Evolutionary conservation across 2,329 filamentous ascomycete genomes (phyloP), one percentile per base, ranked within the genome.

Genomic region (Aureobasidium sp.): DNA sequence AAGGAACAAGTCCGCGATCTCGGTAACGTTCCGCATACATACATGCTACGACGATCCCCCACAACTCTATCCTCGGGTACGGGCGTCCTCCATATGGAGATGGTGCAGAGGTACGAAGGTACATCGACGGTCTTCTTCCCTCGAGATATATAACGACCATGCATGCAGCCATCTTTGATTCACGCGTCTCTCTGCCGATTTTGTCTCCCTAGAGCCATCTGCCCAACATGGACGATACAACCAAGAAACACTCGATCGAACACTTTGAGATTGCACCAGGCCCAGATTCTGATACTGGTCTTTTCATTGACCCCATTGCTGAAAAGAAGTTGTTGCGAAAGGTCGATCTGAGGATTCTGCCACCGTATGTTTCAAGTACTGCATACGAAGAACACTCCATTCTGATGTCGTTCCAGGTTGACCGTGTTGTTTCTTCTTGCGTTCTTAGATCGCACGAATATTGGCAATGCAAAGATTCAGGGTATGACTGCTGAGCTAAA

Each of bases 261-360:
- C 53, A 57, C n/a, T 46, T 57, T 8, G 53, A 57, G 29, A 3
- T 57, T 26, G 53, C n/a, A 5, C 17, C 27, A 7, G 53, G 4
- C 5, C 26, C 37, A 29, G 53, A 2, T 7, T 34, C 39, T 6
- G 39, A 57, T 26, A 29, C 36, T 23, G 23, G 13, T 13, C 6
- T 5, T 8, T 23, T 42, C 2, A 61, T 61, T 13, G 58, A 61
- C 23, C 47, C 58, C 5, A 26, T 53, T 12, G 58, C 58, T 5
- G 79, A 82, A 64, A 78, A 76, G 67, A 77, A 74, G 62, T 68
- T 81, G 15, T 66, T 82, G 8, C 70, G 76, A 50, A 83, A 82
- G 70, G 73, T 75, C 55, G 80, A 82, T 64, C 63, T 79, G 15
- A 73, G 76, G 50, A 72, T 82, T 29, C 69, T 82, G 7, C 80